Evolutionary conservation across 2,329 filamentous ascomycete genomes (phyloP).

Genomic region (Parasarocladium wereldwijsianum): DNA sequence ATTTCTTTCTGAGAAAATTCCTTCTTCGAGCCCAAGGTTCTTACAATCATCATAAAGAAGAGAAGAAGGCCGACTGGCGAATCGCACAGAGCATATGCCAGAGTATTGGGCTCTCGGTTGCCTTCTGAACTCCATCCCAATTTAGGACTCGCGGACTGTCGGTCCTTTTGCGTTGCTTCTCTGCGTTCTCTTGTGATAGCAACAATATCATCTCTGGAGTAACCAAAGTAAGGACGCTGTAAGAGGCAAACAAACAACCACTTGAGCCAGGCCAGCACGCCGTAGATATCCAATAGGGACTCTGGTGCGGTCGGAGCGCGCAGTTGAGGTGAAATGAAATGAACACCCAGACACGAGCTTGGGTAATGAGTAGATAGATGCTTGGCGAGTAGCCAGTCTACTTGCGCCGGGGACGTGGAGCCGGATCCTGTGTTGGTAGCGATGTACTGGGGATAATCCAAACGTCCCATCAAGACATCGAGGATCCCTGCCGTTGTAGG

Average conservation of each 20-base stretch:
- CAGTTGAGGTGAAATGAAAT: constrained; percentile 45
- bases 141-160: background rate
- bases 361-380: constrained; percentile 31
- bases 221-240: constrained; percentile 37
- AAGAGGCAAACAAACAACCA: constrained; percentile 39
- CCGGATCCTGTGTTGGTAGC: constrained; percentile 37
- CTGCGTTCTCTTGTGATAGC: no score
- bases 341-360: constrained; percentile 40
- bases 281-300: no score
- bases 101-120: constrained; percentile 33
- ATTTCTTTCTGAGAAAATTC: constrained; percentile 36
- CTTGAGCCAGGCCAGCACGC: constrained; percentile 36
- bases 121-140: constrained; percentile 16
- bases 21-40: constrained; percentile 22
- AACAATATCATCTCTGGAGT: constrained; percentile 34
- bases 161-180: constrained; percentile 8
- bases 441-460: constrained; percentile 45
- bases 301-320: constrained; percentile 28
- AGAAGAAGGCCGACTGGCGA: constrained; percentile 44
- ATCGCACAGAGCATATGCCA: constrained; percentile 46
- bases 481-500: constrained; percentile 39
- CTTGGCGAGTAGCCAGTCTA: constrained; percentile 36
- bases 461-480: constrained; percentile 41
- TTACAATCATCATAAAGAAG: constrained; percentile 33
- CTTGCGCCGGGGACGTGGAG: constrained; percentile 26